Evolutionary conservation across 768 basidiomycete genomes (phyloP).

Genomic region (Hydnum rufescens): DNA sequence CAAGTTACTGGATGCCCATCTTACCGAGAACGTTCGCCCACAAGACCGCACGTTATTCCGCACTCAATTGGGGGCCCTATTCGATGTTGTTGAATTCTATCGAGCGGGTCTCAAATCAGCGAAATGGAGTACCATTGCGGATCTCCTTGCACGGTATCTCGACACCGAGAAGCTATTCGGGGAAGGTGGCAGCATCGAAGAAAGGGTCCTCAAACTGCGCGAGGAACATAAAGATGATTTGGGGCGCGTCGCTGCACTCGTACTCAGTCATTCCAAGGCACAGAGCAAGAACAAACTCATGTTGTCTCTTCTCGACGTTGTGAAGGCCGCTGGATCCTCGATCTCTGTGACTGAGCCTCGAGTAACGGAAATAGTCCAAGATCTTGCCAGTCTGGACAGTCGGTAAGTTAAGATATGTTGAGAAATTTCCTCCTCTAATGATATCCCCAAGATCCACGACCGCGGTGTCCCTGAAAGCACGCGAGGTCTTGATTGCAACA

Average conservation of each 20-base stretch:
- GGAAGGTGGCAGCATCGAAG: constrained; percentile 60
- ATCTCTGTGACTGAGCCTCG: constrained; percentile 56
- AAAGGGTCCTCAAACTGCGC: constrained; percentile 70
- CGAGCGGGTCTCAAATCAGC: constrained; percentile 68
- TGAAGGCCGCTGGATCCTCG: constrained; percentile 62
- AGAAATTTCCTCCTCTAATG: not conserved
- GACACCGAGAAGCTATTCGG: constrained; percentile 84
- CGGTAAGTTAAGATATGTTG: constrained; percentile 33
- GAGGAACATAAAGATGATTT: constrained; percentile 86
- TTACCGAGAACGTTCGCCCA: constrained; percentile 59
- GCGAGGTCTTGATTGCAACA: constrained; percentile 88
- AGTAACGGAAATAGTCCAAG: constrained; percentile 58
- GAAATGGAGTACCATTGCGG: constrained; percentile 59
- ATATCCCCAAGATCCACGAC: constrained; percentile 52
- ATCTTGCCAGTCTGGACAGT: constrained; percentile 71
- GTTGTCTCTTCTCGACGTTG: constrained; percentile 67
- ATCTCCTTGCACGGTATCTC: constrained; percentile 58
- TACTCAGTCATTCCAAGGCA: constrained; percentile 91
- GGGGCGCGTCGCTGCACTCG: constrained; percentile 67
- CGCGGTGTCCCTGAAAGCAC: constrained; percentile 79
- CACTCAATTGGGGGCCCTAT: constrained; percentile 44
- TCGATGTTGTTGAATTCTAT: constrained; percentile 63
- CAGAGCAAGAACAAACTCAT: constrained; percentile 82
- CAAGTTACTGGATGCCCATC: constrained; percentile 68
- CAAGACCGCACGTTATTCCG: constrained; percentile 70